phyloP scores from a whole-genome alignment of 2,329 filamentous ascomycete species.

The Pseudogymnoascus sp. region DNA sequence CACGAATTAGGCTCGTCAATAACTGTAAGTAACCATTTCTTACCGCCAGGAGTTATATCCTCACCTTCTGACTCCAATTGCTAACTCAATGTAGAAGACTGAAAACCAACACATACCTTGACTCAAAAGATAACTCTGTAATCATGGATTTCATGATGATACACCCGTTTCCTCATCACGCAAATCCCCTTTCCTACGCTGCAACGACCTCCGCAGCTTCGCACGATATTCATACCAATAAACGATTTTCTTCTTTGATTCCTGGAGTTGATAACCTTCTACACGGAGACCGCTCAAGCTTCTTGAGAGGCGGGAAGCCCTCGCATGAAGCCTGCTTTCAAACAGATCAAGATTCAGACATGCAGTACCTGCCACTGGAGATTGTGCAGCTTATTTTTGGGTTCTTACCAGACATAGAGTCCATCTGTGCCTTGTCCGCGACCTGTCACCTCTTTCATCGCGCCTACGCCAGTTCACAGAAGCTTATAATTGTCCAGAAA shows the following conservation, averaged over 20 bases:
- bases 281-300: conserved; percentile 1
- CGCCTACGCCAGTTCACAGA: conserved; percentile 1
- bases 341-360: neutral
- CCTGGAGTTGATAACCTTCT: neutral
- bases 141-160: conserved; percentile 7
- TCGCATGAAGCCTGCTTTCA: neutral
- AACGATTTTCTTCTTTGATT: neutral
- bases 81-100: neutral
- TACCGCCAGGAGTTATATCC: neutral
- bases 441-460: neutral
- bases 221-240: conserved; percentile 9
- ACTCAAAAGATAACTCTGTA: neutral
- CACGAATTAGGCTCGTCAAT: neutral
- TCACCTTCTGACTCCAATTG: neutral
- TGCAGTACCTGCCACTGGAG: conserved; percentile 10
- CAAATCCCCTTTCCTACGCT: neutral
- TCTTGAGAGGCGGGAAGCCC: neutral
- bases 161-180: neutral
- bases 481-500: conserved; percentile 8
- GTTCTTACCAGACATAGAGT: neutral
- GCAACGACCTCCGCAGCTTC: neutral
- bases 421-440: neutral
- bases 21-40: neutral
- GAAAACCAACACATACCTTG: conserved; percentile 3
- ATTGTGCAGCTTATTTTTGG: conserved; percentile 9